These are phyloP conservation scores for Diaporthe australafricana DNA, from an alignment of 2,329 filamentous ascomycete species.

Conservation along the genomic window DNA sequence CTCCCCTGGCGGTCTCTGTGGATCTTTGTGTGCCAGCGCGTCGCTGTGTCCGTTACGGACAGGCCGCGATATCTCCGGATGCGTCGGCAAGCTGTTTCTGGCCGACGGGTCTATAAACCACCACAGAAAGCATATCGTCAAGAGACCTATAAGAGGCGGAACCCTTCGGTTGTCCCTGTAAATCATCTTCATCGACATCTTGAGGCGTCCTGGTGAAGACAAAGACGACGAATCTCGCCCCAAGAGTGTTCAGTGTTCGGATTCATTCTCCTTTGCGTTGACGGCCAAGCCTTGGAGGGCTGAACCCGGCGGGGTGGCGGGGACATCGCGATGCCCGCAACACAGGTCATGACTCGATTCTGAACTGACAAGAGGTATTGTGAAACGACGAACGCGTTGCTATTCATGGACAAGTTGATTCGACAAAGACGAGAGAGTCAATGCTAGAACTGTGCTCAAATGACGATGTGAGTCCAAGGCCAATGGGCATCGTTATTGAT, in stretches of 20 bases:
- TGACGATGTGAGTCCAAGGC: not conserved
- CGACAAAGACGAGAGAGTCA: not conserved
- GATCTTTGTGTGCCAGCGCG: not conserved
- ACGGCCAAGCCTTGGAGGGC: not conserved
- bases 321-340: not conserved
- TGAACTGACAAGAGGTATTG: not conserved
- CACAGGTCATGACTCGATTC: conserved; percentile 6
- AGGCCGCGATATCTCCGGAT: not conserved
- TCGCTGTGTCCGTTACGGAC: not conserved
- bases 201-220: not conserved
- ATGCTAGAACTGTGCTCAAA: too few relatives aligned
- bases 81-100: not conserved
- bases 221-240: too few relatives aligned
- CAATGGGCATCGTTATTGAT: too few relatives aligned
- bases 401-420: not conserved
- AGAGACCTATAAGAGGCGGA: conserved; percentile 41
- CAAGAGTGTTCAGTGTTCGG: not conserved
- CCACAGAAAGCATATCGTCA: conserved; percentile 42
- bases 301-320: not conserved
- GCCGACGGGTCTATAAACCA: conserved; percentile 40
- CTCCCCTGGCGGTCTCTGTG: not conserved
- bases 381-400: not conserved
- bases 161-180: conserved; percentile 44
- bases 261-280: not conserved
- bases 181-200: conserved; percentile 5